phyloP scores from a whole-genome alignment of 2,329 filamentous ascomycete genomes.

The Coniochaeta ligniaria region DNA sequence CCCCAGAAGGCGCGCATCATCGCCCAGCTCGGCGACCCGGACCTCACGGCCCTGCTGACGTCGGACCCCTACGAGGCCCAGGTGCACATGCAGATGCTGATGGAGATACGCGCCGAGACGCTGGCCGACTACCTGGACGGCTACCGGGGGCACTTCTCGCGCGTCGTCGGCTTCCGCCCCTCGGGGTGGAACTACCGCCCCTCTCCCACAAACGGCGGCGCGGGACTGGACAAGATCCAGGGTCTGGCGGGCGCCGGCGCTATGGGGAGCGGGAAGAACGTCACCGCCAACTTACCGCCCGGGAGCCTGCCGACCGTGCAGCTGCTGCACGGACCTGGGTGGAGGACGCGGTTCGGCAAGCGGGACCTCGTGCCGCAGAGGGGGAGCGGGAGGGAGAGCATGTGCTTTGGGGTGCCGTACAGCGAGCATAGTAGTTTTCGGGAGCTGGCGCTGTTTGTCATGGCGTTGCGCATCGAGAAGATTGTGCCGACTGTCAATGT shows the following conservation, averaged over 20 bases:
- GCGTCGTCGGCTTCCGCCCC: slow-evolving; percentile 84
- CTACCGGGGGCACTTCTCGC: slow-evolving; percentile 74
- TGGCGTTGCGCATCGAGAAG: slow-evolving; percentile 77
- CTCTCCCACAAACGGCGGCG: slow-evolving; percentile 45
- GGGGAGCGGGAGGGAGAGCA: slow-evolving; percentile 73
- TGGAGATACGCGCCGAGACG: slow-evolving; percentile 88
- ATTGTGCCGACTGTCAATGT: slow-evolving; percentile 92
- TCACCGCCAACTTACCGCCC: slow-evolving; percentile 46
- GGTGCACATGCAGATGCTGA: slow-evolving; percentile 95
- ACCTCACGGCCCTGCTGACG: slow-evolving; percentile 72
- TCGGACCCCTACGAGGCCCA: slow-evolving; percentile 76
- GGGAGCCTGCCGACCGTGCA: slow-evolving; percentile 40
- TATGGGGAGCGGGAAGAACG: slow-evolving; percentile 27
- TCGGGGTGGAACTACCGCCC: slow-evolving; percentile 92
- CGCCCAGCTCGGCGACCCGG: slow-evolving; percentile 77
- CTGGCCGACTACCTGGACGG: slow-evolving; percentile 80
- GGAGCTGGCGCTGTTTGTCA: slow-evolving; percentile 89
- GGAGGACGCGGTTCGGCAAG: slow-evolving; percentile 68
- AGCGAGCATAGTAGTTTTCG: slow-evolving; percentile 93
- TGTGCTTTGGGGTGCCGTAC: slow-evolving; percentile 92
- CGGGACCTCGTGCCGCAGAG: slow-evolving; percentile 72
- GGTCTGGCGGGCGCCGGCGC: neutral
- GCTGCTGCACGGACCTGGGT: slow-evolving; percentile 54
- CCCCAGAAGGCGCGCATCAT: slow-evolving; percentile 79
- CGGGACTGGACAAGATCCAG: neutral